These are phyloP conservation scores for Monosporascus sp. DNA, from an alignment of 2,329 filamentous ascomycete genomes.

Conservation along the genomic window DNA sequence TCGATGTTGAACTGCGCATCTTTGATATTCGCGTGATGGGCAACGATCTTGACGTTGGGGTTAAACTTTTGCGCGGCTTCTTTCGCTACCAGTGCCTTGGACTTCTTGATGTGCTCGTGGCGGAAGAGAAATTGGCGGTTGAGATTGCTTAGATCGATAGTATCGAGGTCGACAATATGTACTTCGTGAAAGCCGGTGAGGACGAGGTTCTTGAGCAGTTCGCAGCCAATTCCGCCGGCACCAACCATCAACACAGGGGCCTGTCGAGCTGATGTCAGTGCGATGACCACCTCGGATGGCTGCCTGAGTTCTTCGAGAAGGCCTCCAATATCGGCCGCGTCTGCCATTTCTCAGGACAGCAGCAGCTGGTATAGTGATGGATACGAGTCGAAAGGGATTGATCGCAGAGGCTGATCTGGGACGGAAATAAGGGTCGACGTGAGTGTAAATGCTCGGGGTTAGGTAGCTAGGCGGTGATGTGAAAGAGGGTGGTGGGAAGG, in stretches of 20 bases:
- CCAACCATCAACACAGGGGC: constrained; percentile 88
- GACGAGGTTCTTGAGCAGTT: constrained; percentile 93
- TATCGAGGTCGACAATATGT: constrained; percentile 94
- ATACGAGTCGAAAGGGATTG: too few species aligned
- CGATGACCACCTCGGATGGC: neutral
- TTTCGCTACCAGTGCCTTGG: constrained; percentile 90
- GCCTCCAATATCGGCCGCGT: neutral
- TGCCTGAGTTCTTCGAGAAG: neutral
- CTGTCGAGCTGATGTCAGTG: constrained; percentile 45
- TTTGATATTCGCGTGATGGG: constrained; percentile 94
- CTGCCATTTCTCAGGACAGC: neutral
- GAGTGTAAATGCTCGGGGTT: too few species aligned
- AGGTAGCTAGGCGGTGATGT: too few species aligned
- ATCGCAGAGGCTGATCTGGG: too few species aligned
- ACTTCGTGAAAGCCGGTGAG: constrained; percentile 89
- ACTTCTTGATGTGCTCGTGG: constrained; percentile 95
- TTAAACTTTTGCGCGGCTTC: constrained; percentile 90
- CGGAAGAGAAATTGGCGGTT: constrained; percentile 97
- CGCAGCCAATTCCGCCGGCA: constrained; percentile 94
- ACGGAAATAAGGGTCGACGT: too few species aligned
- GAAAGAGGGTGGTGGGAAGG: too few species aligned
- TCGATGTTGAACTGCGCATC: constrained; percentile 77
- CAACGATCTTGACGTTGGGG: constrained; percentile 76
- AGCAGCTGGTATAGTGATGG: neutral
- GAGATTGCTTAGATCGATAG: constrained; percentile 94